Percentiles rank a stretch among this genome's conserved stretches.
phyloP scores from a whole-genome alignment of 228 moss, liverwort and hornwort species.

The Sphagnum fallax region DNA sequence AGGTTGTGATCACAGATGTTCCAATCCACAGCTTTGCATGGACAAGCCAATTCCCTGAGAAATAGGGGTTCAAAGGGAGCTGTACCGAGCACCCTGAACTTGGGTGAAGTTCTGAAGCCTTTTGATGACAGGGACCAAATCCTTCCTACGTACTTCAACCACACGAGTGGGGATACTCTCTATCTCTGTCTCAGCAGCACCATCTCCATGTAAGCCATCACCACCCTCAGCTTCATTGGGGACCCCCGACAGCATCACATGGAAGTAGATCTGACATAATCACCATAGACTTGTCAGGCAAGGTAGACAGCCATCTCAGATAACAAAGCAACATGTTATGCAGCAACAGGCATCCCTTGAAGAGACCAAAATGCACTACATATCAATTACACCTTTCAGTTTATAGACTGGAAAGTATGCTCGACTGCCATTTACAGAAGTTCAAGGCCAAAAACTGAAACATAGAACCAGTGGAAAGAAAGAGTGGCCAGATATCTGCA shows the following conservation, averaged over 20 bases:
- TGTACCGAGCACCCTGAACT: slow-evolving; percentile 65
- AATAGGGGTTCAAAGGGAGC: too few species aligned
- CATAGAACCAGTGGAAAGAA: not conserved
- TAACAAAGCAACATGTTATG: not conserved
- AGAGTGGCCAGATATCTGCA: not conserved
- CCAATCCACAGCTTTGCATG: too few species aligned
- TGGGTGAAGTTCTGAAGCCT: slow-evolving; percentile 67
- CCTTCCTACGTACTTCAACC: slow-evolving; percentile 78
- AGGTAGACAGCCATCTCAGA: not conserved
- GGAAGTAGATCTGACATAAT: slow-evolving; percentile 63
- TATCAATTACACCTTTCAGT: not conserved
- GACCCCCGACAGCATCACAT: slow-evolving; percentile 46
- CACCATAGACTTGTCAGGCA: too few species aligned
- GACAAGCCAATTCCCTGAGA: too few species aligned
- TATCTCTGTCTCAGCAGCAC: slow-evolving; percentile 64
- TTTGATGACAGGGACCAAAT: slow-evolving; percentile 80
- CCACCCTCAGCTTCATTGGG: slow-evolving; percentile 30
- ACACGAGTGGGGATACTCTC: slow-evolving; percentile 69
- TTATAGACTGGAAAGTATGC: too few species aligned
- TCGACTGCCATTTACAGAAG: too few species aligned
- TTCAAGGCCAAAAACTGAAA: not conserved
- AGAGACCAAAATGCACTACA: not conserved
- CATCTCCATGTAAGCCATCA: slow-evolving; percentile 18
- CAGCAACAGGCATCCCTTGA: not conserved
- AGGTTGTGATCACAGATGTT: too few species aligned